Evolutionary conservation across 176 grass and related monocot species (phyloP).

Genomic region (Echinochloa phyllopogon): DNA sequence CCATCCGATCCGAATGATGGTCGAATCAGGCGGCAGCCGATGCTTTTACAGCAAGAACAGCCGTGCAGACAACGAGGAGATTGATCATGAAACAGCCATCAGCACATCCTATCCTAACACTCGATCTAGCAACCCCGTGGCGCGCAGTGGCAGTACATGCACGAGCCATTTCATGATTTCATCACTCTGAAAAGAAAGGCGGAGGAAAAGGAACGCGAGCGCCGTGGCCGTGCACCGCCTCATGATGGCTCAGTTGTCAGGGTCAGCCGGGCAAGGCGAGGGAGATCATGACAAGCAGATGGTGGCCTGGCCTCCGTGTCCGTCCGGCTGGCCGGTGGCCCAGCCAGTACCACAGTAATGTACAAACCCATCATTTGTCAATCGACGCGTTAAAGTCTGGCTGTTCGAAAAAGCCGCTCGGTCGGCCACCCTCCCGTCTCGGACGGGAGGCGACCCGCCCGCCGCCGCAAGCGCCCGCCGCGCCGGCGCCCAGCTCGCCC

Average conservation of each 20-base stretch:
- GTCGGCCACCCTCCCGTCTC: too few relatives aligned
- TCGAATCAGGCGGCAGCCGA: background rate
- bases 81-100: background rate
- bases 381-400: background rate
- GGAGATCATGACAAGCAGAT: conserved; percentile 15
- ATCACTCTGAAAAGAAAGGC: background rate
- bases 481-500: too few relatives aligned
- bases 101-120: background rate
- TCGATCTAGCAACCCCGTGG: background rate
- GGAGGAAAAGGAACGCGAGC: background rate
- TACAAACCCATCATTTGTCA: background rate
- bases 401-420: too few relatives aligned
- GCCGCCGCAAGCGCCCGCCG: too few relatives aligned
- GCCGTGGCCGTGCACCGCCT: background rate
- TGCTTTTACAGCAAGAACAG: background rate
- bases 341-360: too few relatives aligned
- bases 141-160: too few relatives aligned
- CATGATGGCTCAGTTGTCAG: background rate
- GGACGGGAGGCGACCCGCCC: too few relatives aligned
- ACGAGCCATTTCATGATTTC: background rate
- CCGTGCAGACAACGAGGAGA: background rate
- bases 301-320: background rate
- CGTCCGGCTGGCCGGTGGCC: background rate
- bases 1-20: conserved; percentile 18
- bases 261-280: background rate